phyloP scores from a whole-genome alignment of 495 filamentous ascomycete species.

The Penicillium flavigenum region DNA sequence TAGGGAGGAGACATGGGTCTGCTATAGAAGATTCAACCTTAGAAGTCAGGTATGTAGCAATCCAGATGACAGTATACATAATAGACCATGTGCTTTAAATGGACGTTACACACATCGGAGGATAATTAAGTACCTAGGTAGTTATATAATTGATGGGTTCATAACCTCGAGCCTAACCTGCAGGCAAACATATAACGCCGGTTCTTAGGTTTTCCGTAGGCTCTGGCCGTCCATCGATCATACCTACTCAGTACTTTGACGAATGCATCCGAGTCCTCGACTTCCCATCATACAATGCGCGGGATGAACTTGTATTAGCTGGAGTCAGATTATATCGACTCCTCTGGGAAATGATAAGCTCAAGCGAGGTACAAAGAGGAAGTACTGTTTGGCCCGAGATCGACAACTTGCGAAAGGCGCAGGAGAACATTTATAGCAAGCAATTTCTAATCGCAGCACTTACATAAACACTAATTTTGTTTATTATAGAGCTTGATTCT shows the following conservation, averaged over 20 bases:
- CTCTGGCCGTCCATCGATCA: not conserved
- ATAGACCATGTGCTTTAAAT: not conserved
- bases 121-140: not conserved
- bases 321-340: not conserved
- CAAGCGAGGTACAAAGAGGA: not conserved
- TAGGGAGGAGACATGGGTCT: not conserved
- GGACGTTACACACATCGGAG: not conserved
- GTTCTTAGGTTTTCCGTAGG: not conserved
- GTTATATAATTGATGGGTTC: not conserved
- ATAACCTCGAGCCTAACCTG: not conserved
- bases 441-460: not conserved
- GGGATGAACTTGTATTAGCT: not conserved
- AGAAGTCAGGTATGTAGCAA: not conserved
- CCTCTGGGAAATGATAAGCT: not conserved
- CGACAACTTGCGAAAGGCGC: not conserved
- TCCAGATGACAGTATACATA: not conserved
- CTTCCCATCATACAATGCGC: not conserved
- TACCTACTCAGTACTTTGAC: not conserved
- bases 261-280: not conserved
- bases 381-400: not conserved
- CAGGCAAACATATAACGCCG: not conserved
- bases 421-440: not conserved
- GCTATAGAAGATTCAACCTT: not conserved
- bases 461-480: not conserved
- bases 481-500: not conserved